These are phyloP conservation scores for Triticum timopheevii DNA, from an alignment of 176 grass and related monocot species.

Conservation along the genomic window DNA sequence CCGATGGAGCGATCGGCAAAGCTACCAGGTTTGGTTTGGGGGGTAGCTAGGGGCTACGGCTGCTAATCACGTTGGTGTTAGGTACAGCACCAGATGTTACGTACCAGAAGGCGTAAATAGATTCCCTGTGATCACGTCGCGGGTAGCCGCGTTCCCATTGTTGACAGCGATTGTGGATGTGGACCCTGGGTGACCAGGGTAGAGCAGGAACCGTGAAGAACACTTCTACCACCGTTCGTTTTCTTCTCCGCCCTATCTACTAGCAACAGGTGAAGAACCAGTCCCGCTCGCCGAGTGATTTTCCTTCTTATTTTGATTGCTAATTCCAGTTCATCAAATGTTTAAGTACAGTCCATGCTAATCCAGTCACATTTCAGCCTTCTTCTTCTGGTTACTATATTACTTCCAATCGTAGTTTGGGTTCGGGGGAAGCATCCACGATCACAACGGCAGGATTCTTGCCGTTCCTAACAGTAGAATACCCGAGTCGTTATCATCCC, in stretches of 20 bases:
- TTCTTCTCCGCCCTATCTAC: not conserved
- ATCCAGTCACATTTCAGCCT: not conserved
- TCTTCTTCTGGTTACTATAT: too few species aligned
- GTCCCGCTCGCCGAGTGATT: not conserved
- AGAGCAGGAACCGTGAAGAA: not conserved
- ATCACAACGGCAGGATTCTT: not conserved
- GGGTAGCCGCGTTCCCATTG: not conserved
- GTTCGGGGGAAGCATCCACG: not conserved
- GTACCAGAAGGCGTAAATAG: not conserved
- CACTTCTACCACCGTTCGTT: not conserved
- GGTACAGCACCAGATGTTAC: not conserved
- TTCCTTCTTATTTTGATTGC: not conserved
- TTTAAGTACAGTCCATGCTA: not conserved
- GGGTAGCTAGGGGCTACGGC: not conserved
- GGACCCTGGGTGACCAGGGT: not conserved
- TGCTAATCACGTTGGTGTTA: not conserved
- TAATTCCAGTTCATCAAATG: not conserved
- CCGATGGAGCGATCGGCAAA: not conserved
- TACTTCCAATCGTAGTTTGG: not conserved
- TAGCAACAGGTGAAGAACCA: not conserved
- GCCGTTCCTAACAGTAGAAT: not conserved
- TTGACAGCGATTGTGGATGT: not conserved
- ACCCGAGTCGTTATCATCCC: not conserved
- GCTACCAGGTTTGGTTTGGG: not conserved
- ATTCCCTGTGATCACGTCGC: not conserved